Base-by-base conservation (phyloP, 768 basidiomycete genomes). In the Thelephora ganbajun region DNA sequence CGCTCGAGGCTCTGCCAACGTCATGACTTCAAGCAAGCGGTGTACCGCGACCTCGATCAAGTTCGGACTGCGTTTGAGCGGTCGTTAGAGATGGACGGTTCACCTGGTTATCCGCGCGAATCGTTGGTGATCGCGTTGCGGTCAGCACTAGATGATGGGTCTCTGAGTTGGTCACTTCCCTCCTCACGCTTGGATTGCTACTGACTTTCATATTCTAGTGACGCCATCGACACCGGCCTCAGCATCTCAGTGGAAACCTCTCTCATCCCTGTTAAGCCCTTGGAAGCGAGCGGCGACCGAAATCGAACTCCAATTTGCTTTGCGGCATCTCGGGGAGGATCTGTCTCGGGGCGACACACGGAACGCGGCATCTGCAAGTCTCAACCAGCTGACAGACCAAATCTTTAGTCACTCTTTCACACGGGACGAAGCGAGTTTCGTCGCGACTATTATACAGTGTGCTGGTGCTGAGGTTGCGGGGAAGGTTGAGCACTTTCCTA, bases 241-340 rank as follows among this genome's bases (percentile, higher is more conserved):
- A 4, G 26, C 26, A 45, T 72, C 70, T 44, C 75, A 73, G 47
- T 79, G 77, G 72, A 73, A 76, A 16, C 69, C 73, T 51, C 72
- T 80, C 11, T 77, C 77, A 0, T 77, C 76, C 9, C 65, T 83
- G 30, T 65, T 89, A 23, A 87, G 83, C 51, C 87, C 85, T 0
- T 90, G 87, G 84, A 85, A 83, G 56, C 73, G 89, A 20, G 77
- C 83, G 9, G 83, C 83, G 2, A 87, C 88, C 0, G 79, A 81
- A 5, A 81, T 88, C 47, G 80, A 86, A 54, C 71, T 88, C 51
- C 82, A 86, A 49, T 72, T 89, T 35, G 76, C 79, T 37, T 67
- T 89, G 46, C 76, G 82, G 57, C 83, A 85, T 54, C 64, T 89
- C 55, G 82, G 79, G 14, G 73, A 80, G 44, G 77, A 77, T 11